Base-by-base conservation (phyloP, 176 grass and related monocot species). In the Raddia guianensis region DNA sequence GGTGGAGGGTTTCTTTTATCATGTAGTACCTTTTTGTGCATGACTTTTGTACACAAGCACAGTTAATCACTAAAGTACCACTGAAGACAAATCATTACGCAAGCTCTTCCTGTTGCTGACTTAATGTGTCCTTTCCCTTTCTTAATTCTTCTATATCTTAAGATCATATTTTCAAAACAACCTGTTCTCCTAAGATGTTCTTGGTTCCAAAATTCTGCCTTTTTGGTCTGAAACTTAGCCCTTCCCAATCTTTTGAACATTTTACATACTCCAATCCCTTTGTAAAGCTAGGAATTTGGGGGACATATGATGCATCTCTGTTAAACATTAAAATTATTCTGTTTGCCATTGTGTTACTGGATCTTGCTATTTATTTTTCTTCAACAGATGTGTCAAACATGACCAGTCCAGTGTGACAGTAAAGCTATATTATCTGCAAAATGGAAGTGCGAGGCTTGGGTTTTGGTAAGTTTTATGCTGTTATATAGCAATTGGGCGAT, bases 371-470 rank as follows among this genome's bases (percentile, higher is more conserved):
- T 55, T 77, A 55, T 87, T 48, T 63, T 84, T 74, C 27, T 85
- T 20, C 33, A 70, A 83, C 78, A 98, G 95, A 91, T 98, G 95
- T 89, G 92, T 95, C 81, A 89, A 93, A 40, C 68, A 69, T 6
- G 95, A 98, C 65, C 86, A 89, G 73, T 91, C 95, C 75, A 90
- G 87, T 85, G 92, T 98, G 70, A 84, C 95, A 59, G 12, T 93
- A 77, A 98, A 93, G 82, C 63, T 98, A 63, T 98, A 98, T 85
- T 98, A 98, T 82, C 86, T 98, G 76, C 90, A 88, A 86, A 98
- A 93, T 95, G 95, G 92, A 90, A 98, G 95, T 72, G 90, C 92
- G 76, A 98, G 95, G 76, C 67, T 98, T 82, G 95, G 95, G 50
- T 98, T 98, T 83, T 98, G 95, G 95, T 98, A 95, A 87, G 73